phyloP scores from a whole-genome alignment of 768 basidiomycete species.

The Rossbeevera mucosa region DNA sequence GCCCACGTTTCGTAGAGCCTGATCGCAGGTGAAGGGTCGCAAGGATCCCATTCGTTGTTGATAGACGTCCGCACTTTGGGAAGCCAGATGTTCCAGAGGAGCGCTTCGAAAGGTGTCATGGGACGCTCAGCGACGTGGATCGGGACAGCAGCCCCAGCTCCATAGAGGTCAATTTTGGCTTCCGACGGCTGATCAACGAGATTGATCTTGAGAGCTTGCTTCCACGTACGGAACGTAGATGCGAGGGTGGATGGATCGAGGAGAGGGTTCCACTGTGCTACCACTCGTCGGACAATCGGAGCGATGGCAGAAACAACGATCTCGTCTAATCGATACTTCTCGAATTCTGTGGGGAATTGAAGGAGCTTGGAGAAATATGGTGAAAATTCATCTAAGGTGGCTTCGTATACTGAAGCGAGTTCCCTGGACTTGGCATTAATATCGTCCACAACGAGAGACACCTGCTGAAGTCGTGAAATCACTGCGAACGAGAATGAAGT shows the following conservation, averaged over 20 bases:
- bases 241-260: conserved; percentile 64
- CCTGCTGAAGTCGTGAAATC: conserved; percentile 69
- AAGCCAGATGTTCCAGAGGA: conserved; percentile 94
- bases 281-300: conserved; percentile 69
- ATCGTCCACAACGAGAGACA: conserved; percentile 71
- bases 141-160: conserved; percentile 35
- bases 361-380: conserved; percentile 70
- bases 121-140: conserved; percentile 41
- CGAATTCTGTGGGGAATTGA: conserved; percentile 71
- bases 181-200: conserved; percentile 38
- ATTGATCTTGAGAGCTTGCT: conserved; percentile 59
- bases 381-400: conserved; percentile 68
- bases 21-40: conserved; percentile 68
- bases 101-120: conserved; percentile 95
- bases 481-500: conserved; percentile 39
- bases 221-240: conserved; percentile 66
- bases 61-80: conserved; percentile 90
- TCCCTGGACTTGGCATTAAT: conserved; percentile 65
- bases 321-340: conserved; percentile 78
- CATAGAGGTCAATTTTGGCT: conserved; percentile 55
- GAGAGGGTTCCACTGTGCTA: conserved; percentile 80
- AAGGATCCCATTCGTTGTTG: conserved; percentile 91
- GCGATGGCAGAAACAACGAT: conserved; percentile 89
- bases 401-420: conserved; percentile 60
- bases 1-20: conserved; percentile 87